Evolutionary conservation across 306 rosid genomes (phyloP).

Genomic region (Geum urbanum): DNA sequence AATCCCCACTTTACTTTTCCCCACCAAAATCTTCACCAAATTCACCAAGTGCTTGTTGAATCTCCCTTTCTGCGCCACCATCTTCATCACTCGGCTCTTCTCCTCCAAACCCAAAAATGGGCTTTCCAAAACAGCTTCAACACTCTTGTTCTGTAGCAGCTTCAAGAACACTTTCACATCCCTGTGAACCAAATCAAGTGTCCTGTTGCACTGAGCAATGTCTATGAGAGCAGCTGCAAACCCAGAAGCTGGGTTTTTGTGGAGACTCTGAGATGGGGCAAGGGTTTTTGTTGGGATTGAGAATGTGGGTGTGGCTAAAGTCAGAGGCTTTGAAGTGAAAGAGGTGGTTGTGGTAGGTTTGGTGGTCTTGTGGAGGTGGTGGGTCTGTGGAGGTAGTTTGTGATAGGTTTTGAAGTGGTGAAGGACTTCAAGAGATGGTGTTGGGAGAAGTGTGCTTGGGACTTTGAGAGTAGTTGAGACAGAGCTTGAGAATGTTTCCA

Average conservation of each 20-base stretch:
- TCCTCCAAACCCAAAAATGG: constrained; percentile 28
- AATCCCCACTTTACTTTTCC: constrained; percentile 48
- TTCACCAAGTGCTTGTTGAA: constrained; percentile 48
- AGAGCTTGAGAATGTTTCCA: constrained; percentile 70
- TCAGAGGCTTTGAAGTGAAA: constrained; percentile 31
- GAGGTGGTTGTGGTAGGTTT: constrained; percentile 29
- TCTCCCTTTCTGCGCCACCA: constrained; percentile 33
- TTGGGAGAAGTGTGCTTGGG: constrained; percentile 24
- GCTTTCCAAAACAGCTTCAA: constrained; percentile 19
- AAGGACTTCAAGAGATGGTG: constrained; percentile 39
- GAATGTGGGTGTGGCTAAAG: constrained; percentile 23
- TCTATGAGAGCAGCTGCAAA: constrained; percentile 76
- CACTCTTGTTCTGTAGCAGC: constrained; percentile 29
- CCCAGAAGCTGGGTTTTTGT: constrained; percentile 55
- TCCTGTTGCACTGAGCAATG: constrained; percentile 44
- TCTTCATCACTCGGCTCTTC: constrained; percentile 35
- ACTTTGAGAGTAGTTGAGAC: constrained; percentile 53
- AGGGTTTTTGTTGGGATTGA: constrained; percentile 23
- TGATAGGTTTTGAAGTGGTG: constrained; percentile 33
- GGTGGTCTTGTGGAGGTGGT: constrained; percentile 32
- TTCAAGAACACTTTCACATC: constrained; percentile 52
- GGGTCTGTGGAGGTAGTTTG: constrained; percentile 26
- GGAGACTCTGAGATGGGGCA: constrained; percentile 25
- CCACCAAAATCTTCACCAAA: constrained; percentile 56
- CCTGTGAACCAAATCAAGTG: constrained; percentile 48